A percentile compares a stretch with the other conserved stretches of the same genome.
These are phyloP conservation scores for Boletus vinaceobasis DNA, from an alignment of 768 basidiomycete species.

Conservation along the genomic window DNA sequence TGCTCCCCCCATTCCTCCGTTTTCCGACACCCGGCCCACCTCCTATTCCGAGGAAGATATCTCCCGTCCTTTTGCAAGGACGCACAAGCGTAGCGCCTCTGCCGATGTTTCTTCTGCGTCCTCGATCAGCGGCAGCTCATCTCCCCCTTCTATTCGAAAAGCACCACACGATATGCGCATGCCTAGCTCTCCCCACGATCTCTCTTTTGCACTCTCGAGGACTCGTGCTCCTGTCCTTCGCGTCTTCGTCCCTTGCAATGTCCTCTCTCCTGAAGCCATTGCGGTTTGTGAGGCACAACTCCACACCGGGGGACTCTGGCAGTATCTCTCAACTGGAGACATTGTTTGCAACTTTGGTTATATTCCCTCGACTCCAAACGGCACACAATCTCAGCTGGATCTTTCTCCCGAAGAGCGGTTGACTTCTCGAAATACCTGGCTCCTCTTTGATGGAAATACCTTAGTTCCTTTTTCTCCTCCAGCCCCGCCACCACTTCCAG, in stretches of 20 bases:
- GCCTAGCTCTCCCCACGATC: slow-evolving; percentile 53
- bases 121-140: slow-evolving; percentile 22
- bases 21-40: slow-evolving; percentile 23
- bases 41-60: slow-evolving; percentile 41
- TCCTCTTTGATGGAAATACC: slow-evolving; percentile 64
- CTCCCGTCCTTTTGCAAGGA: slow-evolving; percentile 29
- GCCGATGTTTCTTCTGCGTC: slow-evolving; percentile 47
- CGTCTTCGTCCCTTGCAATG: slow-evolving; percentile 69
- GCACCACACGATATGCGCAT: slow-evolving; percentile 9
- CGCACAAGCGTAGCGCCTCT: slow-evolving; percentile 42
- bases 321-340: slow-evolving; percentile 73
- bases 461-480: slow-evolving; percentile 64
- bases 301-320: slow-evolving; percentile 64
- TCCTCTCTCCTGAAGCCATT: slow-evolving; percentile 44
- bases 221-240: slow-evolving; percentile 70
- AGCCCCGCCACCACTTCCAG: slow-evolving; percentile 45
- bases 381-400: slow-evolving; percentile 23
- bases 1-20: slow-evolving; percentile 9
- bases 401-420: slow-evolving; percentile 18
- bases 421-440: slow-evolving; percentile 49
- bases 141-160: slow-evolving; percentile 20
- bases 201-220: slow-evolving; percentile 55
- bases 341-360: slow-evolving; percentile 80
- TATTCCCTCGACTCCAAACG: slow-evolving; percentile 45
- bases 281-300: slow-evolving; percentile 67